Evolutionary conservation across 441 rosid species (phyloP).

Genomic region (Bruguiera hainesii): DNA sequence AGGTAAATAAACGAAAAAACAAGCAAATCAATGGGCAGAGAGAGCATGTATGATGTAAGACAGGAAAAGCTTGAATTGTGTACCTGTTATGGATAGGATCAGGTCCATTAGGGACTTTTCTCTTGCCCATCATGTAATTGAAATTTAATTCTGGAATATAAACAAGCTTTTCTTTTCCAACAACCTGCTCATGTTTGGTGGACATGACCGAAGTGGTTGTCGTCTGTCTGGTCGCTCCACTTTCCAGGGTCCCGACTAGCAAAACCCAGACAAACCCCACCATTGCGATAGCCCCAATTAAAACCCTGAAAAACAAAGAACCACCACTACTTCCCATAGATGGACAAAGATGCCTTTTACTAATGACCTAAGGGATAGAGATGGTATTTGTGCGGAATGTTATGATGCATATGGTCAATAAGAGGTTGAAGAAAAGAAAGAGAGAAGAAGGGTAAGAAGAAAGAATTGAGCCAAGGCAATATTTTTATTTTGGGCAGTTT

Average conservation of each 20-base stretch:
- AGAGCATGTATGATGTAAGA: not conserved
- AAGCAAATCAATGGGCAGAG: not conserved
- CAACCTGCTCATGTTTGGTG: slow-evolving; percentile 15
- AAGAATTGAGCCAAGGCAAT: slow-evolving; percentile 25
- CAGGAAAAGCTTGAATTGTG: not conserved
- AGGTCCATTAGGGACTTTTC: slow-evolving; percentile 86
- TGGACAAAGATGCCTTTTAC: slow-evolving; percentile 7
- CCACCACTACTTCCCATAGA: slow-evolving; percentile 19
- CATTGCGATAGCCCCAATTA: slow-evolving; percentile 23
- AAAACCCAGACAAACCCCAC: slow-evolving; percentile 33
- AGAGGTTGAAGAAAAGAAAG: slow-evolving; percentile 3
- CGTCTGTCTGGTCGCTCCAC: slow-evolving; percentile 19
- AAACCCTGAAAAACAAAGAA: slow-evolving; percentile 17
- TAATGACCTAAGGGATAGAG: not conserved
- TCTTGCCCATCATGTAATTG: slow-evolving; percentile 55
- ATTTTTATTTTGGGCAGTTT: slow-evolving; percentile 14
- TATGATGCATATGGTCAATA: not conserved
- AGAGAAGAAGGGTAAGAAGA: not conserved
- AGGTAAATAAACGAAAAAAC: too few relatives aligned
- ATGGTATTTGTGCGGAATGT: slow-evolving; percentile 2
- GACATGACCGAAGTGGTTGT: slow-evolving; percentile 3
- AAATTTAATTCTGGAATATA: slow-evolving; percentile 40
- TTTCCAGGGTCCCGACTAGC: slow-evolving; percentile 27
- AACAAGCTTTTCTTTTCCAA: slow-evolving; percentile 26
- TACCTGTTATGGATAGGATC: slow-evolving; percentile 97